Base-by-base conservation (phyloP, 2,329 filamentous ascomycete species). In the Beauveria sp. region DNA sequence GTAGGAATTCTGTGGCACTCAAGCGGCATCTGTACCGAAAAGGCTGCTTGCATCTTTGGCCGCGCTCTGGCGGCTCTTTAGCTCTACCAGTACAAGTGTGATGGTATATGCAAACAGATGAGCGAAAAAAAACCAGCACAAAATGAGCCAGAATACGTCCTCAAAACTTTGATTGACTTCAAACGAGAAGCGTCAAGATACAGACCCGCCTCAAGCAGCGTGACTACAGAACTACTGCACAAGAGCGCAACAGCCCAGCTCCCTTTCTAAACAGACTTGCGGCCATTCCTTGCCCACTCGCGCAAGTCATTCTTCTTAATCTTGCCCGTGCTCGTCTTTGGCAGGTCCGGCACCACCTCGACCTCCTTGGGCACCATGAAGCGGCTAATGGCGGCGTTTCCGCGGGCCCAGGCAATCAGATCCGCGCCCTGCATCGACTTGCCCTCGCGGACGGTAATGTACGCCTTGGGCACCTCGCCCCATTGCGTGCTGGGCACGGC, bases 301-400 rank as follows among this genome's bases (percentile, higher is more conserved):
- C 95, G 80, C 61, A 99, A 75, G 7, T 96, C 85, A 69, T 96
- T 98, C 85, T 99, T 99, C 83, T 91, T 88, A 64, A 98, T 83
- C 82, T 99, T 99, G 3, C 95, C 95, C 0, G 95, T 99, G 74
- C 90, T 95, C 31, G 95, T 99, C 83, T 99, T 99, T 10, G 95
- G 95, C 66, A 99, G 79, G 74, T 97, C 93, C 6, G 78, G 67
- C n/a, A 99, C 85, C 49, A 98, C 79, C 73, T 96, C 90, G 1
- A 88, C 83, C 70, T 88, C 86, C 46, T 82, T 74, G 28, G 85
- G 86, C 16, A 89, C 87, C 95, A 98, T 98, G 72, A 97, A 99
- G 66, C 87, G 86, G 76, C 89, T 93, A 67, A 99, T 96, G 31
- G 81, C 80, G 71, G 88, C 90, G 68, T 90, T 83, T 66, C 88